Evolutionary conservation across 75 land plant genomes (phyloP), one percentile per base, ranked within the genome.

Genomic region (Ceratopteris richardii): DNA sequence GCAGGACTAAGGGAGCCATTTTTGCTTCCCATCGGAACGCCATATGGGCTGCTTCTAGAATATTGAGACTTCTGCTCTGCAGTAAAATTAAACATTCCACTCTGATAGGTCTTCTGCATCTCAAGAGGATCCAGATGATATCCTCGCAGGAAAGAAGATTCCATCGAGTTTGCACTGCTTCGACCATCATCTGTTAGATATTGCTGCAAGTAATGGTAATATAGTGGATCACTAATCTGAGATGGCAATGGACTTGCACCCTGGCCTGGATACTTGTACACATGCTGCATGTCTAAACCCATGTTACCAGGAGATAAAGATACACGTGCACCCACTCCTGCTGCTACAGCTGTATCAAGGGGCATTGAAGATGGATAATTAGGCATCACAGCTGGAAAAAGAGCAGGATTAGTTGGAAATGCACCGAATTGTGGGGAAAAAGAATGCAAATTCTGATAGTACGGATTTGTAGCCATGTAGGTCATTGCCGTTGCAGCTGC

Each of bases 141-240:
- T 60, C 63, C 75, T 56, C 77, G 69, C 33, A 70, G 60, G 23
- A 79, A 6, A 5, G 85, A 68, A 30, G 73, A 69, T 44, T 82
- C 85, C 55, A 69, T 70, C 33, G 83, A 46, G 9, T 52, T 66
- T 51, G 74, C 62, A 19, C 78, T 65, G 53, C 71, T 68, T 14
- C 79, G 79, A 28, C 71, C 60, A 43, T 81, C 82, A 64, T 85
- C 88, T 25, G 77, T 86, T 44, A 81, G 68, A 29, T 79, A 63
- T 51, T 83, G 74, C 42, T 69, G 68, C 61, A 82, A 29, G 31
- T 90, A 87, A 62, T 90, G 87, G 23, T 83, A 66, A 75, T 79
- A 79, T 29, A 77, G 19, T 18, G 87, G 80, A 56, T 90, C 91
- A 14, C 66, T 60, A 37, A 80, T 55, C 30, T 77, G 79, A 21